Evolutionary conservation across 2,329 filamentous ascomycete species (phyloP), one percentile per base, ranked within the genome.

Genomic region (Ophiostoma himal-ulmi): DNA sequence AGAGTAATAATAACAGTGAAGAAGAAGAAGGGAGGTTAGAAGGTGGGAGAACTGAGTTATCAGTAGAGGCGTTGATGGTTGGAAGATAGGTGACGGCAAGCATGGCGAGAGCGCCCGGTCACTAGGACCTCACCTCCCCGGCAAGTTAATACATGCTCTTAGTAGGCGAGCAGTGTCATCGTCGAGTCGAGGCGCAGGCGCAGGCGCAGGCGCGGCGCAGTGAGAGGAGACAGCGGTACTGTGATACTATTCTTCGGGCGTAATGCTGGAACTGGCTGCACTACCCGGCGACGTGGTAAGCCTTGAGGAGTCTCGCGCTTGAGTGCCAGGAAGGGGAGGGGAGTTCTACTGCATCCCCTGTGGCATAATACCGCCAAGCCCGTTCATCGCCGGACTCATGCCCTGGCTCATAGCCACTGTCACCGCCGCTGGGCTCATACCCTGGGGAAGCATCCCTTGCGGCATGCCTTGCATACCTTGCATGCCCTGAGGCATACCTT

Each of bases 351-450:
- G 71, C 71, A 72, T 83, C 54, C 81, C 82, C 74, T 84, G 82
- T 26, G 81, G 82, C 83, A 85, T 84, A 82, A 87, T 86, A 36
- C 82, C 80, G 69, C 82, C 81, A 81, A 86, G 85, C 7, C 82
- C 82, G 67, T 68, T 73, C 69, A 73, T 72, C 34, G 62, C 66
- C 34, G 39, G 71, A 64, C 65, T 73, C 71, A 73, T 73, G 54
- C 67, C 66, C 22, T 44, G 71, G 36, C 14, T 54, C 70, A 73
- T 73, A 8, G 30, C 70, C 44, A 57, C 60, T 1, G 57, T 17
- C 14, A 66, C 68, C 39, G 69, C 71, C 71, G 37, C 72, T 71
- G 57, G 62, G 69, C 57, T 39, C 68, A 72, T 68, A 10, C 72
- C 68, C 54, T 71, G 71, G 26, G 66, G 36, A 54, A 72, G 70